Conservation (phyloP, 148 eudicot species). For the Salicornia ramosissima region DNA sequence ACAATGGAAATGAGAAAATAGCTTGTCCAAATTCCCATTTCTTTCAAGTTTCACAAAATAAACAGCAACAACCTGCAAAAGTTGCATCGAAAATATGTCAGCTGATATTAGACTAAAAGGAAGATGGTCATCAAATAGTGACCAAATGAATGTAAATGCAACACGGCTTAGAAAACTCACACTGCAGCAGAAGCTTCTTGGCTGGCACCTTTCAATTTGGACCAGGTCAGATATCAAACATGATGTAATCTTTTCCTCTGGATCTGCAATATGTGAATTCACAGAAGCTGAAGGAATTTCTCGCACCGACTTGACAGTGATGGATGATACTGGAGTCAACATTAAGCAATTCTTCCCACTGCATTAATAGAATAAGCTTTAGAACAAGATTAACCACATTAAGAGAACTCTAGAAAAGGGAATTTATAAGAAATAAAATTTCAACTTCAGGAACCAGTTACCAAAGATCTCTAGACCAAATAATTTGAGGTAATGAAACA, state of each 20-base stretch:
- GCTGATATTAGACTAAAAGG: neutral
- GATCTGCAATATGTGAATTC: constrained; percentile 18
- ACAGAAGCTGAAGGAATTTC: constrained; percentile 28
- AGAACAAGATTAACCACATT: no score
- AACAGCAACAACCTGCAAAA: constrained; percentile 64
- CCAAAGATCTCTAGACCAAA: no score
- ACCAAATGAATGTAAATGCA: constrained; percentile 14
- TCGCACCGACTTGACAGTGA: constrained; percentile 45
- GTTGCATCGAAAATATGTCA: neutral
- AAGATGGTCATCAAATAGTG: neutral
- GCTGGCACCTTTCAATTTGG: constrained; percentile 30
- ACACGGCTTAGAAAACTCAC: constrained; percentile 31
- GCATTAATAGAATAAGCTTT: constrained; percentile 23
- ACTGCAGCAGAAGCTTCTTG: constrained; percentile 55
- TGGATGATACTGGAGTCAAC: constrained; percentile 67
- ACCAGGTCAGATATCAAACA: constrained; percentile 42
- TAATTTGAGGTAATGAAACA: no score
- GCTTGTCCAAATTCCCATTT: constrained; percentile 23
- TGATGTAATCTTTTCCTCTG: constrained; percentile 22
- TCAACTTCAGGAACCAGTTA: no score
- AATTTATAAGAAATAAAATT: no score
- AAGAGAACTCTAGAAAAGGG: no score
- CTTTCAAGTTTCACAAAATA: constrained; percentile 52
- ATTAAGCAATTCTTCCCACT: constrained; percentile 49
- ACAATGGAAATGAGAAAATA: constrained; percentile 27